These are phyloP conservation scores for Panicum virgatum DNA, from an alignment of 202 grass and related monocot species.

Conservation along the genomic window DNA sequence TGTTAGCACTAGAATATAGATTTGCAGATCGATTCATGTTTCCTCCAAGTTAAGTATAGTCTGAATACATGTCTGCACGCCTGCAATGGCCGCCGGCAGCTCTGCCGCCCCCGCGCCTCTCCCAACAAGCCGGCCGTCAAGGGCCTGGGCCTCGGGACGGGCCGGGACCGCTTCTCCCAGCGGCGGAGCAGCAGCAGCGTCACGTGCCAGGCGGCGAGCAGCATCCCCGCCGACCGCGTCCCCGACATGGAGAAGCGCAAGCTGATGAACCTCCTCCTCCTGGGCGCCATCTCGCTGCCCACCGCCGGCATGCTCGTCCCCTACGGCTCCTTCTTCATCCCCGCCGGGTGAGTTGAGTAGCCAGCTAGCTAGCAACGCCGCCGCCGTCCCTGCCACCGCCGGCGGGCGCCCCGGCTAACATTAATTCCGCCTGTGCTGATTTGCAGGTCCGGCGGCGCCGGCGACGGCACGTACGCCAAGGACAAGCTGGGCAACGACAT, in stretches of 20 bases:
- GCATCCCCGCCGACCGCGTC: slow-evolving; percentile 69
- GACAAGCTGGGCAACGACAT: slow-evolving; percentile 86
- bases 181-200: slow-evolving; percentile 31
- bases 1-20: too few species aligned
- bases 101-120: slow-evolving; percentile 43
- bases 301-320: slow-evolving; percentile 67
- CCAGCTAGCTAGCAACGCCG: too few species aligned
- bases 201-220: slow-evolving; percentile 74
- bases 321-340: slow-evolving; percentile 67
- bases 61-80: too few species aligned
- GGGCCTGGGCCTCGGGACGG: neutral
- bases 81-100: slow-evolving; percentile 28
- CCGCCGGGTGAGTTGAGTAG: too few species aligned
- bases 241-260: slow-evolving; percentile 88
- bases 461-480: slow-evolving; percentile 57
- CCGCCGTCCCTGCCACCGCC: too few species aligned
- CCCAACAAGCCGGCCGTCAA: slow-evolving; percentile 35
- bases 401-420: too few species aligned
- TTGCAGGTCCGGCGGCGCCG: slow-evolving; percentile 42
- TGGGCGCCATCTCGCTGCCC: slow-evolving; percentile 79
- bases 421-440: too few species aligned
- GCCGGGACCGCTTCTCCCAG: neutral
- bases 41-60: neutral
- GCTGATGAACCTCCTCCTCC: slow-evolving; percentile 81
- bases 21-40: neutral